Evolutionary conservation across 1,139 yeast genomes (phyloP).

Genomic region (Meyerozyma sp.): DNA sequence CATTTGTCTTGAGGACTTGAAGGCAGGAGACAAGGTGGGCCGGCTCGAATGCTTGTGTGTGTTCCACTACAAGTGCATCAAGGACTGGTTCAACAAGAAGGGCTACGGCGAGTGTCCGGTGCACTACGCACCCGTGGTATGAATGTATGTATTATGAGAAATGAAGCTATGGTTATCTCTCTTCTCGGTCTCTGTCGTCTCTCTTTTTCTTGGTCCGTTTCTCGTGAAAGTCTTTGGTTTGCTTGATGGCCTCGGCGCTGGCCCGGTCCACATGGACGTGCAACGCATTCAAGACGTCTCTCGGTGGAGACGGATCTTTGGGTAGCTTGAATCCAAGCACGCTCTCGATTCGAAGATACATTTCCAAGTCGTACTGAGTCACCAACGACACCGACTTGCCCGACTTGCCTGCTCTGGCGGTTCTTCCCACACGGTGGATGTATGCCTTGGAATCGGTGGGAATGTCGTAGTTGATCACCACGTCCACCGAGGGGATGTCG

Average conservation of each 20-base stretch:
- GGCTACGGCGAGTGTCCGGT: conserved; percentile 87
- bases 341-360: conserved; percentile 82
- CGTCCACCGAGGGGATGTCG: conserved; percentile 92
- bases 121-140: conserved; percentile 30
- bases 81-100: conserved; percentile 83
- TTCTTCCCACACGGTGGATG: conserved; percentile 95
- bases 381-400: conserved; percentile 91
- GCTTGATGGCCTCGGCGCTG: conserved; percentile 81
- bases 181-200: conserved; percentile 46
- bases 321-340: conserved; percentile 77
- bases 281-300: conserved; percentile 69
- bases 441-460: conserved; percentile 99
- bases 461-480: conserved; percentile 88
- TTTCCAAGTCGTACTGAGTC: conserved; percentile 90
- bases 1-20: conserved; percentile 84
- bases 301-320: conserved; percentile 71
- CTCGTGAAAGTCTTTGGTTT: conserved; percentile 69
- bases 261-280: conserved; percentile 91
- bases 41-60: conserved; percentile 91
- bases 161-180: conserved; percentile 17
- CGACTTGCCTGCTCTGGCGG: conserved; percentile 96
- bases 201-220: conserved; percentile 22
- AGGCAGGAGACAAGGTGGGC: conserved; percentile 85
- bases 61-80: conserved; percentile 85
- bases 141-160: background rate